Evolutionary conservation across 2,329 filamentous ascomycete genomes (phyloP).

Genomic region (Penicillium sp.): DNA sequence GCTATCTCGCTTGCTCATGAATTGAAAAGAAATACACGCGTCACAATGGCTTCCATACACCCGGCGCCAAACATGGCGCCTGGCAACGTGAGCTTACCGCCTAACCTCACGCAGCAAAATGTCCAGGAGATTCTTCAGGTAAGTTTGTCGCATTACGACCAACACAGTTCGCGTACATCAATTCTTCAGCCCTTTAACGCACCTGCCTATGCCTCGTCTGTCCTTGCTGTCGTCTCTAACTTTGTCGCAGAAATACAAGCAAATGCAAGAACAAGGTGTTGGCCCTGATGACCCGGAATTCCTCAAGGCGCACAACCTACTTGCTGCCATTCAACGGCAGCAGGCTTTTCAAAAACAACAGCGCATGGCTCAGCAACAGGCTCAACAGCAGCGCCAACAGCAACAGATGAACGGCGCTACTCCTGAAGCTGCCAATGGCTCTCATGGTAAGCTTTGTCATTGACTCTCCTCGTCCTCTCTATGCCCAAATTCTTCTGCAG

Average conservation of each 20-base stretch:
- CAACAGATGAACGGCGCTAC: slow-evolving; percentile 45
- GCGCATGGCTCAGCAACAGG: slow-evolving; percentile 41
- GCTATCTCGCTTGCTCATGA: slow-evolving; percentile 28
- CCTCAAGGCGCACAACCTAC: slow-evolving; percentile 73
- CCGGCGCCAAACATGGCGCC: slow-evolving; percentile 66
- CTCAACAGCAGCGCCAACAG: slow-evolving; percentile 36
- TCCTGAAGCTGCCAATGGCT: slow-evolving; percentile 38
- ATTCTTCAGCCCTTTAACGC: neutral
- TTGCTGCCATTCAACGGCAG: slow-evolving; percentile 66
- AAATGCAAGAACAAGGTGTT: slow-evolving; percentile 83
- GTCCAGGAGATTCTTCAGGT: slow-evolving; percentile 67
- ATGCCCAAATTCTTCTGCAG: neutral
- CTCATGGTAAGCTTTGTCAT: slow-evolving; percentile 36
- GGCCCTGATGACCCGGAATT: slow-evolving; percentile 81
- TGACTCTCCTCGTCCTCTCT: neutral
- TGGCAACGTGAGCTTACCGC: slow-evolving; percentile 60
- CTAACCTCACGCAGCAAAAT: slow-evolving; percentile 70
- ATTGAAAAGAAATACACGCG: slow-evolving; percentile 26
- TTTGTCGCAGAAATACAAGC: slow-evolving; percentile 69
- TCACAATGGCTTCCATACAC: slow-evolving; percentile 77
- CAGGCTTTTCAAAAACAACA: slow-evolving; percentile 58
- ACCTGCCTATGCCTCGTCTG: neutral
- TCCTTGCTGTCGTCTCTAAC: slow-evolving; percentile 33
- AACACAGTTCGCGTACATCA: neutral
- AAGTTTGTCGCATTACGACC: slow-evolving; percentile 19